Evolutionary conservation across 2,329 filamentous ascomycete species (phyloP), one percentile per base, ranked within the genome.

Genomic region (Claviceps paspali): DNA sequence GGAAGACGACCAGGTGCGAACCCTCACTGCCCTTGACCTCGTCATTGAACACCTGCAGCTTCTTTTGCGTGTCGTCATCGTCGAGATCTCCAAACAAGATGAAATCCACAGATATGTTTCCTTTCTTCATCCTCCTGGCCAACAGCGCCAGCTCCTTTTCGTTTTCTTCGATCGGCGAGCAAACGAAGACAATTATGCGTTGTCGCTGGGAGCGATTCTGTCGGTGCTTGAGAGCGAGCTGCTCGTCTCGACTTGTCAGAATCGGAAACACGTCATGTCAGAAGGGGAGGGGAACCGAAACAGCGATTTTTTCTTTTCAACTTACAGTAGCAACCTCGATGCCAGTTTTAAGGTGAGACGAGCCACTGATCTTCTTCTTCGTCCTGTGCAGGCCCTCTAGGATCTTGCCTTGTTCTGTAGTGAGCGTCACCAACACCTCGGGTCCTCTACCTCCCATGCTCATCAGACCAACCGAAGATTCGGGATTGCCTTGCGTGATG

Each of bases 121-220:
- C 82, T 73, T 98, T 98, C 76, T 96, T 96, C 86, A 96, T 92
- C 66, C 91, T 92, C 68, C 91, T 93, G 31, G 91, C 87, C 22
- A 98, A 72, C 54, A 84, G 83, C 44, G 87, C 73, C 35, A 98
- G 75, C 38, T 81, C 76, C 64, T 91, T 91, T 60, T 95, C 82
- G 45, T 84, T 80, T 54, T 98, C 91, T 43, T 78, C 72, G 53
- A 96, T 79, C 21, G 87, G 82, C 29, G 86, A 94, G 71, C 91
- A 98, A 45, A 87, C 81, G 60, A 98, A 95, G 43, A 92, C 86
- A 61, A 98, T 82, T 68, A 98, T 93, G 48, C 91, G 82, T 69
- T 94, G 87, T 50, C 85, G 78, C 64, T 96, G 91, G 34, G 84
- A 85, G 63, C 94, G 94, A 66, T 98, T 96, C 64, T 94, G 87